phyloP scores from a whole-genome alignment of 305 asterid genomes.

The Nicotiana rustica region DNA sequence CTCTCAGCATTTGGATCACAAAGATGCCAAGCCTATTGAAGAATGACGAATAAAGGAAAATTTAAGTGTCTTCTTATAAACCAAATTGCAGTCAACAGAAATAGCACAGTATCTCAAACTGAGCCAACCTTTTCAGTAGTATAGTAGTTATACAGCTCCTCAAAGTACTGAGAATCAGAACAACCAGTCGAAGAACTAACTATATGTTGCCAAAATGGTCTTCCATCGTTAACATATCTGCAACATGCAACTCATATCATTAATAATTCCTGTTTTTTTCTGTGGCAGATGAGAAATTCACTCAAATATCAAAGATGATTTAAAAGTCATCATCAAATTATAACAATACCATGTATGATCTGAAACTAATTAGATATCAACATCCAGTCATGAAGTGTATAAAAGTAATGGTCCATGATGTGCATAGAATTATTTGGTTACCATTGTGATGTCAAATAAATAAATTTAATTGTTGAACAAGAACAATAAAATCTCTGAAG shows the following conservation, averaged over 20 bases:
- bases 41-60: not conserved
- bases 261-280: not conserved
- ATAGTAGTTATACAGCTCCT: slow-evolving; percentile 89
- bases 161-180: slow-evolving; percentile 88
- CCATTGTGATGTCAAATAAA: not conserved
- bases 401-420: not conserved
- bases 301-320: not conserved
- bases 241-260: slow-evolving; percentile 2
- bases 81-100: not conserved
- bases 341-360: not conserved
- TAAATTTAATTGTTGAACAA: not conserved
- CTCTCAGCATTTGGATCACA: slow-evolving; percentile 90
- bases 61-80: not conserved
- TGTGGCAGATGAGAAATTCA: not conserved
- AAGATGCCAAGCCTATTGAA: slow-evolving; percentile 92
- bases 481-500: not conserved
- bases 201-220: slow-evolving; percentile 96
- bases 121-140: slow-evolving; percentile 80
- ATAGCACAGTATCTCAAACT: not conserved
- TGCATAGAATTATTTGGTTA: not conserved
- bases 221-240: slow-evolving; percentile 93
- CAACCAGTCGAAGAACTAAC: slow-evolving; percentile 97
- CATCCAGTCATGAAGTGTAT: not conserved
- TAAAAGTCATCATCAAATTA: not conserved
- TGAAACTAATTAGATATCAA: not conserved